Evolutionary conservation across 306 rosid species (phyloP).

Genomic region (Fagus sylvatica): DNA sequence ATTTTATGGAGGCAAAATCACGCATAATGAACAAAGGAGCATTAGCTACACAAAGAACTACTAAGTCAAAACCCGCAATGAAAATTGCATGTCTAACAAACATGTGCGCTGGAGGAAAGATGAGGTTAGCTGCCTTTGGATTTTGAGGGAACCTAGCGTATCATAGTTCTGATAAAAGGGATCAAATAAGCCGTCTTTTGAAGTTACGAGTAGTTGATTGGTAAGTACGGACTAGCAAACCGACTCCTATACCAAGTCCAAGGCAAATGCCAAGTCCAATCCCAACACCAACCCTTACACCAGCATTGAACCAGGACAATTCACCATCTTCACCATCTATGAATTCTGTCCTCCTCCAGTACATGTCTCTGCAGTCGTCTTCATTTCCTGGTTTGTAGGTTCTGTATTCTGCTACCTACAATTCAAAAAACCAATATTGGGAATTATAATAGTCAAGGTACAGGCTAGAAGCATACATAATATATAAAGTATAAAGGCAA

Average conservation of each 20-base stretch:
- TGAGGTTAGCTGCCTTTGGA: conserved; percentile 25
- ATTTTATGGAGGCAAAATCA: conserved; percentile 11
- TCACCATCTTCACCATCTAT: conserved; percentile 61
- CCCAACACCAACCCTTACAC: conserved; percentile 79
- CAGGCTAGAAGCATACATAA: neutral
- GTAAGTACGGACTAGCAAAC: conserved; percentile 57
- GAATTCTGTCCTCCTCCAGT: conserved; percentile 40
- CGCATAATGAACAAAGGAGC: neutral
- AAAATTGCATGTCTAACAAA: conserved; percentile 9
- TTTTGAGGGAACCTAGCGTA: neutral
- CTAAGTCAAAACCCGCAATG: conserved; percentile 26
- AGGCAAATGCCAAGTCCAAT: conserved; percentile 61
- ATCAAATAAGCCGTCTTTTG: conserved; percentile 43
- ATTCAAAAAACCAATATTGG: conserved; percentile 7
- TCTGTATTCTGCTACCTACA: conserved; percentile 40
- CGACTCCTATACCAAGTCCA: conserved; percentile 58
- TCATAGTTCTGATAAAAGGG: conserved; percentile 1
- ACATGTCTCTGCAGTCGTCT: conserved; percentile 38
- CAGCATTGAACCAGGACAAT: conserved; percentile 67
- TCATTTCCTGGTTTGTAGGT: conserved; percentile 48
- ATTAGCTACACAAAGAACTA: conserved; percentile 33
- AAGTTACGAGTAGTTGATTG: conserved; percentile 47
- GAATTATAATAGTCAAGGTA: neutral
- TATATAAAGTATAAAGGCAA: neutral
- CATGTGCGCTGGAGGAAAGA: neutral